These are phyloP conservation scores for Endoconidiophora polonica DNA, from an alignment of 2,329 filamentous ascomycete genomes.

Conservation along the genomic window DNA sequence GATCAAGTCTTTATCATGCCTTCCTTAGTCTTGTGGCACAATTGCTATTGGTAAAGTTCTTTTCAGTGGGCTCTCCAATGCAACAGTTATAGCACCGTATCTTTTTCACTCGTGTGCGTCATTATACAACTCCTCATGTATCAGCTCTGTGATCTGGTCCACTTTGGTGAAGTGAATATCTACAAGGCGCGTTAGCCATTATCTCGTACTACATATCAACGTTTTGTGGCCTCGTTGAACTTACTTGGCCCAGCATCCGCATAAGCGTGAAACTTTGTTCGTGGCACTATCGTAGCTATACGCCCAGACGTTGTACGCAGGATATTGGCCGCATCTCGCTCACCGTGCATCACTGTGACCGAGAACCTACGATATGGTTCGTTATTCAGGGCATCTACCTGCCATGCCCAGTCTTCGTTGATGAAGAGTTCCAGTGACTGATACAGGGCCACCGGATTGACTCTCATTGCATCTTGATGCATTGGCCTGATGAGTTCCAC, in stretches of 20 bases:
- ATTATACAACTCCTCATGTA: too few species aligned
- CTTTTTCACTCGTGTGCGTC: too few species aligned
- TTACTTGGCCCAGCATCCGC: constrained; percentile 3
- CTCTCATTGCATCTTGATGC: neutral
- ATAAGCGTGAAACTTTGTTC: neutral
- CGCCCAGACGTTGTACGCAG: neutral
- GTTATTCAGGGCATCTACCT: too few species aligned
- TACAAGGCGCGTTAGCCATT: too few species aligned
- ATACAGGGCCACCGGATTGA: neutral
- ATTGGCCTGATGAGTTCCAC: neutral
- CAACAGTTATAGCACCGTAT: too few species aligned
- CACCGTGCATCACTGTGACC: neutral
- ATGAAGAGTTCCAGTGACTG: neutral
- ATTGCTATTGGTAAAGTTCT: too few species aligned
- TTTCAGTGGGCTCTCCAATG: too few species aligned
- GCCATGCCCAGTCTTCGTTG: neutral
- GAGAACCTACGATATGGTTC: neutral
- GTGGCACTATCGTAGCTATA: neutral
- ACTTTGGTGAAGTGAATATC: too few species aligned
- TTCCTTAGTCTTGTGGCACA: too few species aligned
- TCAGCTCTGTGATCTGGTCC: too few species aligned
- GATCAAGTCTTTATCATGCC: too few species aligned
- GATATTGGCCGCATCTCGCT: neutral
- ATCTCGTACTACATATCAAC: too few species aligned
- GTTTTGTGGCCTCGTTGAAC: neutral